These are phyloP conservation scores for Lactarius sanguifluus DNA, from an alignment of 768 basidiomycete species.

Conservation along the genomic window DNA sequence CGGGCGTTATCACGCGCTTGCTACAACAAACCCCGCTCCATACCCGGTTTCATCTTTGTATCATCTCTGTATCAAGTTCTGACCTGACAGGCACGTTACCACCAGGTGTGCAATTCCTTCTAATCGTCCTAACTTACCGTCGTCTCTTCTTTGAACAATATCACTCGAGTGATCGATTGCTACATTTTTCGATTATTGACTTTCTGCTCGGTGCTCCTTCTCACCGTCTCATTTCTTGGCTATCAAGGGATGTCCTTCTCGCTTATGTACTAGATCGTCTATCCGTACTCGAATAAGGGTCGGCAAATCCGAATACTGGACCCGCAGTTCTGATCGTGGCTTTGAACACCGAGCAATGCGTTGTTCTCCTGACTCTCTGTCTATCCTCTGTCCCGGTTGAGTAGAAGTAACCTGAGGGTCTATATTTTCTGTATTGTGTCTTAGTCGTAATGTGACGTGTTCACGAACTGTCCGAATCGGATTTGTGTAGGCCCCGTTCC, in stretches of 20 bases:
- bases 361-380: not conserved
- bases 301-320: not conserved
- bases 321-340: not conserved
- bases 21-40: slow-evolving; percentile 2
- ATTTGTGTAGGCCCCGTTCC: not conserved
- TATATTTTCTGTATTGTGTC: not conserved
- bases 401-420: not conserved
- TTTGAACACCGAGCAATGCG: not conserved
- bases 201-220: not conserved
- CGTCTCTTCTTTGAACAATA: not conserved
- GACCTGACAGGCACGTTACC: not conserved
- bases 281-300: not conserved
- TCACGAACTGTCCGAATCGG: not conserved
- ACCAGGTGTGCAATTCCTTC: not conserved
- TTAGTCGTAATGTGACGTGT: not conserved
- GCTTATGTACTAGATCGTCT: not conserved
- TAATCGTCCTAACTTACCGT: not conserved
- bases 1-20: not conserved
- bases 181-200: not conserved
- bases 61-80: too few relatives aligned
- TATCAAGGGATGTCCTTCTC: not conserved
- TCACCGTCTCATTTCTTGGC: not conserved
- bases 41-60: not conserved
- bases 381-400: not conserved
- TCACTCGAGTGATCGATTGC: not conserved